Percentiles rank a stretch among this genome's conserved stretches.
These are phyloP conservation scores for Fusarium sp. DNA, from an alignment of 2,329 filamentous ascomycete species.

Conservation along the genomic window DNA sequence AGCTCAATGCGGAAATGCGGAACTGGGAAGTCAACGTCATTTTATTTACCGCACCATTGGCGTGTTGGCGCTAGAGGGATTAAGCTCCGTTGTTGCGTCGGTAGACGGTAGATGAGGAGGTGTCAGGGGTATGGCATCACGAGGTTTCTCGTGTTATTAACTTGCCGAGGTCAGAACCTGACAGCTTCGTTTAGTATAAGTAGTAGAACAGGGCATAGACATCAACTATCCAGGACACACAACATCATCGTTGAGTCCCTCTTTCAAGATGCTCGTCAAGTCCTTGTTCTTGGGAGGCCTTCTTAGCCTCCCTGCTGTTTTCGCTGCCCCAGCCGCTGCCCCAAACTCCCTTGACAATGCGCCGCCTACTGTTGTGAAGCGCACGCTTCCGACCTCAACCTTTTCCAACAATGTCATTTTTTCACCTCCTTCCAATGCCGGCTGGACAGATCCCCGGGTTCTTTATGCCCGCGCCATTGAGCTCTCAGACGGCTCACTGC, in stretches of 20 bases:
- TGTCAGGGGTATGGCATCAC: neutral
- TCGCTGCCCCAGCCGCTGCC: conserved; percentile 26
- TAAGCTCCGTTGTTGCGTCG: neutral
- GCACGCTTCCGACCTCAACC: conserved; percentile 30
- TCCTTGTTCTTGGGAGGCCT: conserved; percentile 30
- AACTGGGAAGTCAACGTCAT: neutral
- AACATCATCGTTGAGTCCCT: neutral
- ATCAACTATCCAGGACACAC: neutral
- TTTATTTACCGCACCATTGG: conserved; percentile 1
- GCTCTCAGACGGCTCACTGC: conserved; percentile 55
- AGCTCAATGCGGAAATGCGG: neutral
- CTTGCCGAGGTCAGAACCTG: neutral
- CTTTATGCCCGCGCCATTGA: conserved; percentile 57
- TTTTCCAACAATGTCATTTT: conserved; percentile 50
- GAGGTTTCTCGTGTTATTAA: neutral
- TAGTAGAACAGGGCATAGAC: neutral
- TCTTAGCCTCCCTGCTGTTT: conserved; percentile 26
- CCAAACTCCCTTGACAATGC: conserved; percentile 13
- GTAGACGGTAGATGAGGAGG: neutral
- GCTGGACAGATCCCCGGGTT: conserved; percentile 54
- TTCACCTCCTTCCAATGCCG: conserved; percentile 47
- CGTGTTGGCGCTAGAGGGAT: neutral
- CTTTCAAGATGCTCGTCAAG: conserved; percentile 21
- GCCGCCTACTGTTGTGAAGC: conserved; percentile 16
- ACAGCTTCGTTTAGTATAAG: neutral